Evolutionary conservation across 495 filamentous ascomycete species (phyloP).

Genomic region (Massariosphaeria phaeospora): DNA sequence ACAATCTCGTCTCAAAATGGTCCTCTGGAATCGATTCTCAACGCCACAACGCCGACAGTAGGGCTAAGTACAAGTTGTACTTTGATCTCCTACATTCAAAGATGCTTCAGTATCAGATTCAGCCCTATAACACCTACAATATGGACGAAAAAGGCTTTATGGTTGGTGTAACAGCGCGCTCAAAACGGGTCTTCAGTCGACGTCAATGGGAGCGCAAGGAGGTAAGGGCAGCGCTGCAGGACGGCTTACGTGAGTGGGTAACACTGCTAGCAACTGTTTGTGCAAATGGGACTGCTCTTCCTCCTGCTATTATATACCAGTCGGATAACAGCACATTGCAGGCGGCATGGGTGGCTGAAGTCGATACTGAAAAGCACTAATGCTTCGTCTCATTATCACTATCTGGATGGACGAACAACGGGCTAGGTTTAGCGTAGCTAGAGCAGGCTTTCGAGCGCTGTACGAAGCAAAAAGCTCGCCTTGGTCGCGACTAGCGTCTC

Average conservation of each 20-base stretch:
- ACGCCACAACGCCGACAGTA: background rate
- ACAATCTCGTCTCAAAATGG: background rate
- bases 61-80: background rate
- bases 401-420: background rate
- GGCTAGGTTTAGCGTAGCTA: background rate
- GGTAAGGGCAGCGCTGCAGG: too few relatives aligned
- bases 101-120: background rate
- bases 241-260: too few relatives aligned
- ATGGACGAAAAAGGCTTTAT: conserved; percentile 3
- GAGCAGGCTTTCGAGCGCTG: background rate
- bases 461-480: background rate
- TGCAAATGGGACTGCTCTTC: background rate
- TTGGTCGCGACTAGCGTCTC: background rate
- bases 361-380: background rate
- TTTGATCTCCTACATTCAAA: background rate
- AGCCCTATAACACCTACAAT: background rate
- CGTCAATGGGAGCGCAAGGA: too few relatives aligned
- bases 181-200: background rate
- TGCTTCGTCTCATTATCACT: background rate
- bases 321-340: background rate
- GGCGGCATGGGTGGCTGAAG: background rate
- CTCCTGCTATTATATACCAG: background rate
- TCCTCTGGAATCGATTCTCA: background rate
- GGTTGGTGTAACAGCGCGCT: background rate
- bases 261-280: too few relatives aligned